Conservation (phyloP, 306 rosid genomes). For the Casuarina cunninghamiana region DNA sequence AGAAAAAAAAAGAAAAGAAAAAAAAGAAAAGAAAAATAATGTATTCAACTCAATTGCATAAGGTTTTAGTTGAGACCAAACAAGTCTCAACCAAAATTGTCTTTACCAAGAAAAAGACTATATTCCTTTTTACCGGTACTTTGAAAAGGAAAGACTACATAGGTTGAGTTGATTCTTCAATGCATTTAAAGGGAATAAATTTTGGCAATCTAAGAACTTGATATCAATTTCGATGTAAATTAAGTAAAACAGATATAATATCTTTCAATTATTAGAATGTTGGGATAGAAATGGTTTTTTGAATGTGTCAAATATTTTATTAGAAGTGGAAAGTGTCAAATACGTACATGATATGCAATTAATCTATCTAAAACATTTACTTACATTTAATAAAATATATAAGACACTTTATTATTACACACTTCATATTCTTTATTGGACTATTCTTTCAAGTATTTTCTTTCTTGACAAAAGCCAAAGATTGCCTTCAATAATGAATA, state of each 20-base stretch:
- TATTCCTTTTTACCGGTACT: too few relatives aligned
- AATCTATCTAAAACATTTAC: background rate
- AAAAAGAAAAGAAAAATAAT: background rate
- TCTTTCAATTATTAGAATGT: background rate
- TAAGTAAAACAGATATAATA: background rate
- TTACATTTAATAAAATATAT: too few relatives aligned
- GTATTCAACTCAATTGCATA: background rate
- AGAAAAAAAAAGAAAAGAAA: background rate
- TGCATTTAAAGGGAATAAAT: background rate
- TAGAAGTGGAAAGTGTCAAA: background rate
- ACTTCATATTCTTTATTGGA: too few relatives aligned
- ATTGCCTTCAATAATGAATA: background rate
- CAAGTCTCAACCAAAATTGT: background rate
- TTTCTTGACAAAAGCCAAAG: background rate
- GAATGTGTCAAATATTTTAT: background rate
- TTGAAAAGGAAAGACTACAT: background rate
- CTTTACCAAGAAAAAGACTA: background rate
- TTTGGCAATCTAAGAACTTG: background rate
- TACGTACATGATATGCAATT: background rate
- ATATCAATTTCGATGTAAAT: background rate
- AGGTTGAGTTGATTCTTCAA: background rate
- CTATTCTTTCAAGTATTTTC: too few relatives aligned
- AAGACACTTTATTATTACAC: too few relatives aligned
- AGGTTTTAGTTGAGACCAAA: background rate
- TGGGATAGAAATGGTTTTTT: too few relatives aligned